phyloP scores from a whole-genome alignment of 192 early-diverging fungal genomes.

The Pecoramyces ruminantium region DNA sequence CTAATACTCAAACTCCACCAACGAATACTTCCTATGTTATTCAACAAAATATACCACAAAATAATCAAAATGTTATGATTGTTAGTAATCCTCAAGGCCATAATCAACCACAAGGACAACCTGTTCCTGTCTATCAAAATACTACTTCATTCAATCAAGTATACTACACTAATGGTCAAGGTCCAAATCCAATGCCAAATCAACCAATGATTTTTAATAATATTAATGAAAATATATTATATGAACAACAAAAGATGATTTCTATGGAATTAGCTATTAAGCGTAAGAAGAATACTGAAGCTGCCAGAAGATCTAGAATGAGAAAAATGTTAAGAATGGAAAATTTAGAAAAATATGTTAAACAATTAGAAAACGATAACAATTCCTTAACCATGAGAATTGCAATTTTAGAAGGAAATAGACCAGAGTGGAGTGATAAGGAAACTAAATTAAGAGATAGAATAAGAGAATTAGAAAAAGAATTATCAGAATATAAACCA shows the following conservation, averaged over 20 bases:
- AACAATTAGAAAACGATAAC: slow-evolving; percentile 65
- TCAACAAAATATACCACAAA: background rate
- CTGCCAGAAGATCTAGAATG: slow-evolving; percentile 76
- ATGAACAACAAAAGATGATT: background rate
- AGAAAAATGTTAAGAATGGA: slow-evolving; percentile 75
- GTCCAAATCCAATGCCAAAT: background rate
- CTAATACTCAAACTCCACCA: background rate
- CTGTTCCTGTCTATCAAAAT: background rate
- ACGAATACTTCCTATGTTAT: too few species aligned
- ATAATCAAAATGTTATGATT: background rate
- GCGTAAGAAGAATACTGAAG: slow-evolving; percentile 78
- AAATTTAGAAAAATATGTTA: slow-evolving; percentile 60
- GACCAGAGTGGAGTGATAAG: background rate
- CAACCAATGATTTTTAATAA: background rate
- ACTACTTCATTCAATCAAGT: background rate
- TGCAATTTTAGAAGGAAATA: background rate
- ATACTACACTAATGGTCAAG: background rate
- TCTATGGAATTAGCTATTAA: slow-evolving; percentile 17
- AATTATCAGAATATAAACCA: background rate
- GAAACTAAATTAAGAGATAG: background rate
- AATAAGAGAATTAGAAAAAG: background rate
- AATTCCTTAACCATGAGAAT: slow-evolving; percentile 9
- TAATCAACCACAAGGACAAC: background rate
- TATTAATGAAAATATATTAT: background rate
- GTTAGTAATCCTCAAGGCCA: background rate